Conservation (phyloP, 257 asterid genomes). For the Gentiana straminea region DNA sequence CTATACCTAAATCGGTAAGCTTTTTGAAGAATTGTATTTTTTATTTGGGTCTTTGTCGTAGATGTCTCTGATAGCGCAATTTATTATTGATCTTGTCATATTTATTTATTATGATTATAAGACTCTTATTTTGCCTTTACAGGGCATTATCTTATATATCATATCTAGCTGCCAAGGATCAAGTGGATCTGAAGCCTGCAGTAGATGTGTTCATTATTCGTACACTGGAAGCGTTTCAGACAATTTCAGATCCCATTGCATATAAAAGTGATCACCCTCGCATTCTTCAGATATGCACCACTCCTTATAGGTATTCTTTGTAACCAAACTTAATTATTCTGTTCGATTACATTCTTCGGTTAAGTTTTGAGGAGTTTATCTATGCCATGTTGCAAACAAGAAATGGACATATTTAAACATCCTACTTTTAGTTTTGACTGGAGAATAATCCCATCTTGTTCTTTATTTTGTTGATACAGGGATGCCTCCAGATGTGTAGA, state of each 20-base stretch:
- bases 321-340: no score
- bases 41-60: slow-evolving; percentile 1
- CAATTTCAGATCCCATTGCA: slow-evolving; percentile 73
- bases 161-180: slow-evolving; percentile 58
- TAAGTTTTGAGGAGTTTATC: no score
- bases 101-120: no score
- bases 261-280: slow-evolving; percentile 77
- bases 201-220: slow-evolving; percentile 52
- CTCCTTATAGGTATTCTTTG: slow-evolving; percentile 75
- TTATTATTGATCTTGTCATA: slow-evolving; percentile 9
- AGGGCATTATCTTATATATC: slow-evolving; percentile 78
- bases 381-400: no score
- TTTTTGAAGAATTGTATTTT: neutral
- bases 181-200: slow-evolving; percentile 46
- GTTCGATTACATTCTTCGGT: no score
- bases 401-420: neutral
- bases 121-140: slow-evolving; percentile 19
- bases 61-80: slow-evolving; percentile 1
- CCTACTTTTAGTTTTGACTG: slow-evolving; percentile 9
- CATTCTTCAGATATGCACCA: slow-evolving; percentile 73
- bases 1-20: slow-evolving; percentile 72
- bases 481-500: slow-evolving; percentile 80
- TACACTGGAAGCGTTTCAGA: slow-evolving; percentile 72
- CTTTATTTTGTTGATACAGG: slow-evolving; percentile 33
- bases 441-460: slow-evolving; percentile 12